These are phyloP conservation scores for Fusarium humuli DNA, from an alignment of 2,329 filamentous ascomycete genomes.

Conservation along the genomic window DNA sequence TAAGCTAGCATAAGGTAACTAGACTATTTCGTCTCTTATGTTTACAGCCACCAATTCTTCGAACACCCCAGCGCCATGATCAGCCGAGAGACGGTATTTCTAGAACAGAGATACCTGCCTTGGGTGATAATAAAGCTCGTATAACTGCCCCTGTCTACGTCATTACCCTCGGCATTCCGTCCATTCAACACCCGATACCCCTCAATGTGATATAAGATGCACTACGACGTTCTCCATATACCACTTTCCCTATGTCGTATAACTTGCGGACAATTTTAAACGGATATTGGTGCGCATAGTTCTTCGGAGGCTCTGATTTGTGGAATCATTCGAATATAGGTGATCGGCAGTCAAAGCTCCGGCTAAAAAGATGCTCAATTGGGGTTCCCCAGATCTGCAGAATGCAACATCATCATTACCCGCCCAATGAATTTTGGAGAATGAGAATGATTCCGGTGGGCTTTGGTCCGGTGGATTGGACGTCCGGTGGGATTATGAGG, in stretches of 20 bases:
- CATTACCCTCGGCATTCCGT: background rate
- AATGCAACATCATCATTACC: constrained; percentile 26
- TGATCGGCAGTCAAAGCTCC: constrained; percentile 3
- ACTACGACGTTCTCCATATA: background rate
- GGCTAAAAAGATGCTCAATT: background rate
- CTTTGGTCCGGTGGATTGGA: background rate
- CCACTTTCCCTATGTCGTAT: background rate
- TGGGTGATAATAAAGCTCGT: background rate
- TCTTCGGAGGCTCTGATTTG: constrained; percentile 5
- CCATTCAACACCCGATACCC: background rate
- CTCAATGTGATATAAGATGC: background rate
- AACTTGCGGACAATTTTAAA: background rate
- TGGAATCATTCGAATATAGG: constrained; percentile 8
- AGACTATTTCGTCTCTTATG: too few species aligned
- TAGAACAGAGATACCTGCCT: background rate
- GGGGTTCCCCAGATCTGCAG: constrained; percentile 25
- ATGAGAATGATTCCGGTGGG: background rate
- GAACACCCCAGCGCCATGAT: too few species aligned
- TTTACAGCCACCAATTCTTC: too few species aligned
- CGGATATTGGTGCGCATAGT: constrained; percentile 30
- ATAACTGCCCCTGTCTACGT: background rate
- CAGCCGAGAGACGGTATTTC: too few species aligned
- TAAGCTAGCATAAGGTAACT: too few species aligned
- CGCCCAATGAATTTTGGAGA: constrained; percentile 15
- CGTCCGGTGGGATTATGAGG: background rate